Conservation (phyloP, 768 basidiomycete species). For the Mycena polygramma region DNA sequence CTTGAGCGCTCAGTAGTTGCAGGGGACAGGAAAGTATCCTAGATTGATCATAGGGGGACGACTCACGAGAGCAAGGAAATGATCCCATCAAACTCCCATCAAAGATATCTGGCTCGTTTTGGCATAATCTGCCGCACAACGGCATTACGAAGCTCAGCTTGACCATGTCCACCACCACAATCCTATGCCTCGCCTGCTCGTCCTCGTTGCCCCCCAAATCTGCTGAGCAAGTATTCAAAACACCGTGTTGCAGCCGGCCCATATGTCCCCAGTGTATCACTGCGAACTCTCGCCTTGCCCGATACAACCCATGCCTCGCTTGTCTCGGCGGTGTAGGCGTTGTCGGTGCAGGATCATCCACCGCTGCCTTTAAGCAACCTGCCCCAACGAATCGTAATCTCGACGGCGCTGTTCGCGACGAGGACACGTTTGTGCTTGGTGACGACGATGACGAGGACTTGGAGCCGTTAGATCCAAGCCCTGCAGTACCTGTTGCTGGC, state of each 20-base stretch:
- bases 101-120: background rate
- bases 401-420: conserved; percentile 69
- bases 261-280: conserved; percentile 74
- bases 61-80: background rate
- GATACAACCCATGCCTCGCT: conserved; percentile 80
- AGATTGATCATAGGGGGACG: too few relatives aligned
- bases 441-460: conserved; percentile 64
- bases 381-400: conserved; percentile 48
- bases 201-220: conserved; percentile 64
- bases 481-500: background rate
- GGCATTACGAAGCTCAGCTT: background rate
- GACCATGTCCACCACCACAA: conserved; percentile 2
- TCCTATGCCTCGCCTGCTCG: conserved; percentile 72
- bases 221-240: conserved; percentile 55
- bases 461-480: conserved; percentile 13
- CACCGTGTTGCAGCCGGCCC: conserved; percentile 72
- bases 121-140: background rate
- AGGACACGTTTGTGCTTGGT: conserved; percentile 74
- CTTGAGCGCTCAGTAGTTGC: too few relatives aligned
- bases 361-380: conserved; percentile 17
- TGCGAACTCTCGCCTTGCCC: conserved; percentile 71
- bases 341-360: conserved; percentile 36
- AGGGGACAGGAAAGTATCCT: too few relatives aligned
- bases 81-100: conserved; percentile 2
- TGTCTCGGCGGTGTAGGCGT: conserved; percentile 73